Percentiles rank a stretch among this genome's conserved stretches.
These are phyloP conservation scores for Lodderomyces metapsilosis DNA, from an alignment of 1,139 yeast genomes.

Conservation along the genomic window DNA sequence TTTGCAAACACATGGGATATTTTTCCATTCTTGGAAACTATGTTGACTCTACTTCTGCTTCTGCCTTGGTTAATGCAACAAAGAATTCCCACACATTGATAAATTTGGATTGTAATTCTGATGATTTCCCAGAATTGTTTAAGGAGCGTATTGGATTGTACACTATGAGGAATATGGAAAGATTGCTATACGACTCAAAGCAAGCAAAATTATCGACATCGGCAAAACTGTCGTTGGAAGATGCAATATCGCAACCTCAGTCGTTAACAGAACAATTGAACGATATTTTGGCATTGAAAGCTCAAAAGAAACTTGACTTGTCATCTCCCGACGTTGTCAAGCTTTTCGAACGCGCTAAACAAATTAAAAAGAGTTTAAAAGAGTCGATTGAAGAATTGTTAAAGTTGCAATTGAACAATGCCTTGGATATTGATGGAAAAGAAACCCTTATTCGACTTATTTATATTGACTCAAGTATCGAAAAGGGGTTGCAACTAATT, in stretches of 20 bases:
- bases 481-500: constrained; percentile 59
- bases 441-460: constrained; percentile 69
- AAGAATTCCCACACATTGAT: constrained; percentile 41
- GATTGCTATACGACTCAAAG: constrained; percentile 23
- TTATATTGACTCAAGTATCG: constrained; percentile 66
- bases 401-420: constrained; percentile 50
- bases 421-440: constrained; percentile 64
- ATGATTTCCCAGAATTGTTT: constrained; percentile 39
- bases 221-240: neutral
- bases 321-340: constrained; percentile 29
- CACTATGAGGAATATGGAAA: constrained; percentile 72
- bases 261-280: constrained; percentile 40
- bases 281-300: constrained; percentile 28
- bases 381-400: constrained; percentile 57
- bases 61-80: constrained; percentile 41
- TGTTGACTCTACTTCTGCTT: constrained; percentile 43
- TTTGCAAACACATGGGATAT: constrained; percentile 56
- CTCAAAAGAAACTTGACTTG: constrained; percentile 29
- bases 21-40: constrained; percentile 62
- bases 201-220: constrained; percentile 9
- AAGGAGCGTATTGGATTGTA: constrained; percentile 63
- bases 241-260: constrained; percentile 8
- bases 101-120: constrained; percentile 41
- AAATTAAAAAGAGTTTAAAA: constrained; percentile 47
- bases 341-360: constrained; percentile 44